Evolutionary conservation across 2,329 filamentous ascomycete genomes (phyloP).

Genomic region (Aureobasidium namibiae): DNA sequence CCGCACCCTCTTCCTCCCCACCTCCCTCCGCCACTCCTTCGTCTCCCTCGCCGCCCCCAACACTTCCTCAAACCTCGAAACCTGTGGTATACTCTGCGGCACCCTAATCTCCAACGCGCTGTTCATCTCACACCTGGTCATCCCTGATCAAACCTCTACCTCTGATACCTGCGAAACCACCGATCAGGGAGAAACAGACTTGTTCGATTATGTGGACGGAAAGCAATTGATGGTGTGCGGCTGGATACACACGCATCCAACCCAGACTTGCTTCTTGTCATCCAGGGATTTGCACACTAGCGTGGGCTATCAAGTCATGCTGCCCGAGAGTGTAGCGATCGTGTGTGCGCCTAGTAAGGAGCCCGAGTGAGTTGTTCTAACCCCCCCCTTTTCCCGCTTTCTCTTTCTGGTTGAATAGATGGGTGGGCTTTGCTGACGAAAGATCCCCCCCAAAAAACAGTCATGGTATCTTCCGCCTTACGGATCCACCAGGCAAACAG

Average conservation of each 20-base stretch:
- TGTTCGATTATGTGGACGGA: slow-evolving; percentile 83
- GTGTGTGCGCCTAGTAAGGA: slow-evolving; percentile 81
- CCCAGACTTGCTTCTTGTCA: slow-evolving; percentile 96
- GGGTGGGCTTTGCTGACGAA: not conserved
- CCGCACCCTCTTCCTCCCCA: slow-evolving; percentile 79
- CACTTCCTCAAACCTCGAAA: slow-evolving; percentile 76
- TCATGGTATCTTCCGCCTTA: slow-evolving; percentile 87
- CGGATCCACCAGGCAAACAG: slow-evolving; percentile 81
- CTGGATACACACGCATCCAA: slow-evolving; percentile 98
- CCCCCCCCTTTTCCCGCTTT: too few relatives aligned
- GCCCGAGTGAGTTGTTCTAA: slow-evolving; percentile 53
- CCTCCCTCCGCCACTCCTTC: slow-evolving; percentile 64
- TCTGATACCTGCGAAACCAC: slow-evolving; percentile 92
- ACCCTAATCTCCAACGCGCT: slow-evolving; percentile 87
- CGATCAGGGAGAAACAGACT: slow-evolving; percentile 59
- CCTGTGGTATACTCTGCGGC: slow-evolving; percentile 89
- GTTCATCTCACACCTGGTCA: slow-evolving; percentile 80
- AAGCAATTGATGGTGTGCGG: slow-evolving; percentile 80
- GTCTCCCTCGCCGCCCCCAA: slow-evolving; percentile 66
- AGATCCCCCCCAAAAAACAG: slow-evolving; percentile 43
- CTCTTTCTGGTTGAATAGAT: too few relatives aligned
- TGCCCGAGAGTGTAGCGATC: slow-evolving; percentile 92
- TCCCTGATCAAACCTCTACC: slow-evolving; percentile 84
- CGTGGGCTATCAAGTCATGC: slow-evolving; percentile 89
- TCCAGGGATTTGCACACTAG: slow-evolving; percentile 90